Evolutionary conservation across 495 filamentous ascomycete genomes (phyloP).

Genomic region (Tuber melanosporum): DNA sequence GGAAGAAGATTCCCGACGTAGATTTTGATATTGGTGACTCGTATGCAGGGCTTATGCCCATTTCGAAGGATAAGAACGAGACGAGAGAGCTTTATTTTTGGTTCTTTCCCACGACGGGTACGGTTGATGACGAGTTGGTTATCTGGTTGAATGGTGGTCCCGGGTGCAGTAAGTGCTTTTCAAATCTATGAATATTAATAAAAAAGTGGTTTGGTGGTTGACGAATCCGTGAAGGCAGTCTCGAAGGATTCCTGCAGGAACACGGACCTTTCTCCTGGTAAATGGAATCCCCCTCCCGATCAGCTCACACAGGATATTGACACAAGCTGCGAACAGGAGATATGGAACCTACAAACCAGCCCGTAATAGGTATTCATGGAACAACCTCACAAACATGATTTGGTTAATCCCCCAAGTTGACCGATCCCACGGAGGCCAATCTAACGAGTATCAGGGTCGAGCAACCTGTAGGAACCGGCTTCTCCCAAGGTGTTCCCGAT

Average conservation of each 20-base stretch:
- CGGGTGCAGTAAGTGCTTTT: slow-evolving; percentile 42
- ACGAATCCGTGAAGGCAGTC: slow-evolving; percentile 42
- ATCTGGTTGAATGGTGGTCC: slow-evolving; percentile 69
- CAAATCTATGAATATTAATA: background rate
- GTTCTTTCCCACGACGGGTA: slow-evolving; percentile 57
- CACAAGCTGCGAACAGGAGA: slow-evolving; percentile 39
- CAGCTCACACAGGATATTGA: background rate
- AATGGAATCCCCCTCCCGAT: background rate
- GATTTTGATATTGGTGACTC: slow-evolving; percentile 70
- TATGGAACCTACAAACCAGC: slow-evolving; percentile 59
- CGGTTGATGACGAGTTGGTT: slow-evolving; percentile 60
- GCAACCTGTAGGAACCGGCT: slow-evolving; percentile 72
- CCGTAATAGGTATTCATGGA: slow-evolving; percentile 61
- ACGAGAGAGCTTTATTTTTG: slow-evolving; percentile 64
- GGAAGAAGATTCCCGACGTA: slow-evolving; percentile 61
- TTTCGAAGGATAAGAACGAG: slow-evolving; percentile 51
- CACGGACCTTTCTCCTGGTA: slow-evolving; percentile 70
- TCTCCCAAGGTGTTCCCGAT: slow-evolving; percentile 56
- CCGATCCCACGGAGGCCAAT: slow-evolving; percentile 7
- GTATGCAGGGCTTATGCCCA: slow-evolving; percentile 69
- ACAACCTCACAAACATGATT: slow-evolving; percentile 68
- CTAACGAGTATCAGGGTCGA: slow-evolving; percentile 48
- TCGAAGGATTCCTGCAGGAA: slow-evolving; percentile 66
- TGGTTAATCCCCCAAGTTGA: slow-evolving; percentile 43
- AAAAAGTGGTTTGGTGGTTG: slow-evolving; percentile 54